Conservation (phyloP, 1,284 basidiomycete species). For the Leccinum insolens region DNA sequence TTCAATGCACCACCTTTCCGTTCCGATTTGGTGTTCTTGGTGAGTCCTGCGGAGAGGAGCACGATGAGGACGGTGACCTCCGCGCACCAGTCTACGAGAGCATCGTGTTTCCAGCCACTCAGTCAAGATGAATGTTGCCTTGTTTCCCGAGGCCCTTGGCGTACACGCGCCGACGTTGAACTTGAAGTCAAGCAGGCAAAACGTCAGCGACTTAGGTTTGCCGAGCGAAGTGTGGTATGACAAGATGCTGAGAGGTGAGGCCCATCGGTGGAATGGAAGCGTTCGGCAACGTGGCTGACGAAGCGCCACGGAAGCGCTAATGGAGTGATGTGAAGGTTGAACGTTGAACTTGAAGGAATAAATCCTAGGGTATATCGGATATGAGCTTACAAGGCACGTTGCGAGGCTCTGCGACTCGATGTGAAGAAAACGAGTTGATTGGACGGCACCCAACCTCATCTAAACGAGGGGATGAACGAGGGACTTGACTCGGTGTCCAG, state of each 20-base stretch:
- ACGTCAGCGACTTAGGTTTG: not conserved
- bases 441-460: no score
- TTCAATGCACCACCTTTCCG: slow-evolving; percentile 50
- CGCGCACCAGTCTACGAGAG: no score
- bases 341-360: not conserved
- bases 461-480: not conserved
- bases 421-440: not conserved
- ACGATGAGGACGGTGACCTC: slow-evolving; percentile 88
- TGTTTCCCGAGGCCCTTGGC: not conserved
- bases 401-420: not conserved
- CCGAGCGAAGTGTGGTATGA: not conserved
- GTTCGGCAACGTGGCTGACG: not conserved
- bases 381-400: not conserved
- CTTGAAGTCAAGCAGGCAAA: not conserved
- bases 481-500: not conserved
- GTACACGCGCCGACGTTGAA: not conserved
- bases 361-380: not conserved
- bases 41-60: slow-evolving; percentile 64
- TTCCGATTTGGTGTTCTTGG: slow-evolving; percentile 60
- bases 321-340: not conserved
- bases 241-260: not conserved
- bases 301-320: not conserved
- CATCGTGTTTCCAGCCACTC: slow-evolving; percentile 60
- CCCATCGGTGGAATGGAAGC: not conserved
- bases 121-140: not conserved